Conservation (phyloP, 768 basidiomycete species). For the Piloderma croceum region DNA sequence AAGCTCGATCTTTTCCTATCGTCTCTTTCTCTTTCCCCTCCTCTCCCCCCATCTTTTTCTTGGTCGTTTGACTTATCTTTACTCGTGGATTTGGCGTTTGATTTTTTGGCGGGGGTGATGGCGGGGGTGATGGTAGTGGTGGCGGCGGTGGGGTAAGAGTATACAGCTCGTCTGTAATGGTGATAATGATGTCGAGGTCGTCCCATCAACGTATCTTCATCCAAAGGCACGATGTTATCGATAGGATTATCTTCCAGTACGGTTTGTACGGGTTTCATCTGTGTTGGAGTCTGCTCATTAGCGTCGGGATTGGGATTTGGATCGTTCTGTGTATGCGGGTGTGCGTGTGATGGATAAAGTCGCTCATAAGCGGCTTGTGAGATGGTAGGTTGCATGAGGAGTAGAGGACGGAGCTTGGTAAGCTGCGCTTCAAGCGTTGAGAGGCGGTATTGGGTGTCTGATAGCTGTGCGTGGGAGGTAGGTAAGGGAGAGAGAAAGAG, state of each 20-base stretch:
- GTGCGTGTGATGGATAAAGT: constrained; percentile 20
- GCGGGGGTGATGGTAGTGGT: constrained; percentile 18
- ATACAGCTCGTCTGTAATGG: no score
- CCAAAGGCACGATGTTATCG: no score
- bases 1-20: constrained; percentile 20
- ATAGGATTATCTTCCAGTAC: constrained; percentile 17
- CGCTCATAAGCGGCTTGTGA: no score
- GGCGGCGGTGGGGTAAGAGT: constrained; percentile 1
- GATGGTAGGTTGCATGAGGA: constrained; percentile 59
- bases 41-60: background rate
- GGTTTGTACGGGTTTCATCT: background rate
- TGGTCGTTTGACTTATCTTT: background rate
- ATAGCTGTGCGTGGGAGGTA: constrained; percentile 36
- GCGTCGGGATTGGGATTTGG: no score
- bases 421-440: constrained; percentile 59
- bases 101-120: constrained; percentile 10
- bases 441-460: constrained; percentile 50
- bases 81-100: background rate
- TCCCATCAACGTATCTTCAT: constrained; percentile 16
- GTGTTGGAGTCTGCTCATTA: background rate
- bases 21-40: background rate
- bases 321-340: no score
- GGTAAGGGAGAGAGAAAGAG: background rate
- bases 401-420: constrained; percentile 56
- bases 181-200: no score